Evolutionary conservation across 495 filamentous ascomycete genomes (phyloP), one percentile per base, ranked within the genome.

Genomic region (Chaetomium tenue): DNA sequence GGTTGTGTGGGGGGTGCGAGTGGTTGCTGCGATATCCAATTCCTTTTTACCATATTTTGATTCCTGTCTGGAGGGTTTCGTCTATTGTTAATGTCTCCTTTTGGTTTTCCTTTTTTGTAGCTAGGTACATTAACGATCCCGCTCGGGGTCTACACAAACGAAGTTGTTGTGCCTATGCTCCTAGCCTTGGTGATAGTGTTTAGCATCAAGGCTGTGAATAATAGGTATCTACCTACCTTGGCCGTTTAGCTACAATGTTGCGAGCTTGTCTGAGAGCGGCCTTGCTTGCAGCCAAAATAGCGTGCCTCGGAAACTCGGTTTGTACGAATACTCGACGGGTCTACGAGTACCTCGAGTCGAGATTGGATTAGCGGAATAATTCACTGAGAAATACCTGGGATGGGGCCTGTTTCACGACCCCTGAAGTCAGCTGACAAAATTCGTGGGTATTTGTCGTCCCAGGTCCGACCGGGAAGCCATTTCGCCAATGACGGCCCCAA

Each of bases 11-110:
- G 42, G 48, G 61, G 61, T 56, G 39, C 52, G 26, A 56, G 61
- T 56, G 18, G 25, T 63, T 56, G 51, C 61, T 56, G 51, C 61
- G 61, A 63, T 56, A 63, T 63, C 61, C 61, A 48, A 20, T 25
- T 52, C 28, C 12, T 48, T 15, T 15, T 47, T 55, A 55, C 37
- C 33, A 28, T 26, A 47, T 51, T 40, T 62, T 37, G 50, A 30
- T 47, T 44, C 55, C 11, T 47, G 50, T 52, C 5, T 46, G 44
- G 28, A 30, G 39, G 51, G 50, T 23, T 47, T 46, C 16, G 44
- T 51, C 18, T 52, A 47, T n/a, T 20, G 50, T 62, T 55, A 55
- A 55, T 55, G 60, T 55, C 26, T 23, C 22, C 28, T 42, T 44
- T 30, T 11, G 13, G n/a, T 18, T 47, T 40, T 40, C 5, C 4